These are phyloP conservation scores for Zymoseptoria ardabiliae DNA, from an alignment of 2,329 filamentous ascomycete species.

Conservation along the genomic window DNA sequence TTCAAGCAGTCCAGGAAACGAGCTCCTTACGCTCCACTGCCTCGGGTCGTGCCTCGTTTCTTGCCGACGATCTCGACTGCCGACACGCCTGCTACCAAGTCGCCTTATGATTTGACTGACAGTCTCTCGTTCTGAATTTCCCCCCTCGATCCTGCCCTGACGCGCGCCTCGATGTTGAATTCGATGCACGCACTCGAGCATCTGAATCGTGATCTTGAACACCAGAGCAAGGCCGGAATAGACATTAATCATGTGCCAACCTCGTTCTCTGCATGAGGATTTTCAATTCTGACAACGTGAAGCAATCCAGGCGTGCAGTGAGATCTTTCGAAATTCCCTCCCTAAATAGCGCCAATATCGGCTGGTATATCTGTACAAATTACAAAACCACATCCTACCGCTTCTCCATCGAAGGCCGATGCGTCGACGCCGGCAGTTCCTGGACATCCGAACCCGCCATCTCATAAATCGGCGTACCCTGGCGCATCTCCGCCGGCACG, in stretches of 20 bases:
- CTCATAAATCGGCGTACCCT: constrained; percentile 25
- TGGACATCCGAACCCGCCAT: constrained; percentile 25
- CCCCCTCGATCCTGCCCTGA: neutral
- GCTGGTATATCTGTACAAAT: neutral
- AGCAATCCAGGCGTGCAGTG: neutral
- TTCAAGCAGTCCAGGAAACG: neutral
- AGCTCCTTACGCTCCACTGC: neutral
- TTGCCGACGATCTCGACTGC: neutral
- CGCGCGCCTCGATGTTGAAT: neutral
- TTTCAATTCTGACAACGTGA: neutral
- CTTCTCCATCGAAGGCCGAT: constrained; percentile 1
- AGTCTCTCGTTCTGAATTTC: neutral
- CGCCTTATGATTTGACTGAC: neutral
- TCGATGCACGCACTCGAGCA: no score
- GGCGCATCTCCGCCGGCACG: constrained; percentile 22
- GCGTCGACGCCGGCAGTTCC: constrained; percentile 16
- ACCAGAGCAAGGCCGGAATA: neutral
- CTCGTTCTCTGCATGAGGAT: neutral
- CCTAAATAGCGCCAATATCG: neutral
- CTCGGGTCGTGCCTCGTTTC: neutral
- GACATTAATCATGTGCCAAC: neutral
- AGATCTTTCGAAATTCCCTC: neutral
- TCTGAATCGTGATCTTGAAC: no score
- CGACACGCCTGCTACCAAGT: neutral
- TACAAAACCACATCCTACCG: neutral